These are phyloP conservation scores for Chrysanthemum seticuspe DNA, from an alignment of 129 eudicot species.

Conservation along the genomic window DNA sequence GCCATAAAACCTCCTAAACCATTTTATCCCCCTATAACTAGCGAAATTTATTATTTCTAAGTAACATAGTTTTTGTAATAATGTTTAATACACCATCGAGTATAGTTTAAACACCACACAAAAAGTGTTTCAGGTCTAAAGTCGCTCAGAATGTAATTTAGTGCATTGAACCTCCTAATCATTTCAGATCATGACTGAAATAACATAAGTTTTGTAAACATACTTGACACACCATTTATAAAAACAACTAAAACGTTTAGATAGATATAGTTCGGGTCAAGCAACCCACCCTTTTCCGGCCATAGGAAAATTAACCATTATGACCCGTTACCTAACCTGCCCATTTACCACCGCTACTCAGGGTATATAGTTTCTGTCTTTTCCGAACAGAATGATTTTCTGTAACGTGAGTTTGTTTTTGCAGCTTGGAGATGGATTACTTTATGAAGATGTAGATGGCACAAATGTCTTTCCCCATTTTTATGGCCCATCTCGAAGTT, in stretches of 20 bases:
- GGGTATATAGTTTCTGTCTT: background rate
- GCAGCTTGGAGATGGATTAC: conserved; percentile 91
- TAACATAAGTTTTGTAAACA: background rate
- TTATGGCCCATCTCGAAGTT: conserved; percentile 85
- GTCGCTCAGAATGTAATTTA: no score
- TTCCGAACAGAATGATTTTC: background rate
- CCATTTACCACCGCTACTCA: background rate
- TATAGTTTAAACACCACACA: no score
- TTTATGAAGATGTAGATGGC: conserved; percentile 74
- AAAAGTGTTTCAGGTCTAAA: no score
- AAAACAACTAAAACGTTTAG: background rate
- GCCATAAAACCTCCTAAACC: no score
- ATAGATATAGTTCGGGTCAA: background rate
- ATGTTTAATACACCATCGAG: no score
- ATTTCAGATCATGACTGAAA: background rate
- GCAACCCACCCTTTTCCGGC: background rate
- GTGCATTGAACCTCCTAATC: no score
- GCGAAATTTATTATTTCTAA: no score
- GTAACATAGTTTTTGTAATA: no score
- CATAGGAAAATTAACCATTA: background rate
- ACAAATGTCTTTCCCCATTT: conserved; percentile 73
- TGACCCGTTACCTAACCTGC: background rate
- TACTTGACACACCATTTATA: background rate
- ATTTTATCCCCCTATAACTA: no score
- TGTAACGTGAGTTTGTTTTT: conserved; percentile 18